Conservation (phyloP, 2,329 filamentous ascomycete genomes). For the Ceratocystis albifundus region DNA sequence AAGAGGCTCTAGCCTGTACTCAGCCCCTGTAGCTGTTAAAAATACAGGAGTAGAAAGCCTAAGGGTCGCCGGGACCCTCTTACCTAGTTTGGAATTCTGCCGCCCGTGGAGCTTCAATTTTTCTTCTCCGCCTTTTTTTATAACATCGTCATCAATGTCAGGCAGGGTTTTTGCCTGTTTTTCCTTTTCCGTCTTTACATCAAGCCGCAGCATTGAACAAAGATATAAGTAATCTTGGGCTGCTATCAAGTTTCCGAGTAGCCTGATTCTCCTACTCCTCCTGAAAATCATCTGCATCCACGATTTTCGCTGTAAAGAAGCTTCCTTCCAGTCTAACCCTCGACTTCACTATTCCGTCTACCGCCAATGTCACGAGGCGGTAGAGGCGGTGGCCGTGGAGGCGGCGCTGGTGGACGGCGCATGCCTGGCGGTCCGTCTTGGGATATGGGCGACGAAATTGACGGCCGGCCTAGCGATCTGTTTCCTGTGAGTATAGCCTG, state of each 20-base stretch:
- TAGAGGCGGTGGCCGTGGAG: conserved; percentile 40
- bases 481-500: conserved; percentile 39
- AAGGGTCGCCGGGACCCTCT: background rate
- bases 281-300: background rate
- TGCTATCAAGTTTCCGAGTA: too few species aligned
- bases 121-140: conserved; percentile 4
- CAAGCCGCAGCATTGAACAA: background rate
- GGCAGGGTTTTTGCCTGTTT: background rate
- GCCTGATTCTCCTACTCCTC: too few species aligned
- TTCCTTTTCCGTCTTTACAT: background rate
- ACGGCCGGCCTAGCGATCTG: conserved; percentile 47
- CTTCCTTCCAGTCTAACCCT: background rate
- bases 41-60: background rate
- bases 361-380: conserved; percentile 22
- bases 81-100: background rate
- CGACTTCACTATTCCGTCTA: background rate
- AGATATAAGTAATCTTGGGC: too few species aligned
- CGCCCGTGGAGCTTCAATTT: conserved; percentile 1
- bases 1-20: background rate
- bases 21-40: background rate
- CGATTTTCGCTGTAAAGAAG: background rate
- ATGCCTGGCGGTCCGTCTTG: conserved; percentile 41
- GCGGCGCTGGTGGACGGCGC: conserved; percentile 38
- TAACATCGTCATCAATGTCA: background rate
- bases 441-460: conserved; percentile 43